These are phyloP conservation scores for Candida sithepensis DNA, from an alignment of 805 yeast genomes.

Conservation along the genomic window DNA sequence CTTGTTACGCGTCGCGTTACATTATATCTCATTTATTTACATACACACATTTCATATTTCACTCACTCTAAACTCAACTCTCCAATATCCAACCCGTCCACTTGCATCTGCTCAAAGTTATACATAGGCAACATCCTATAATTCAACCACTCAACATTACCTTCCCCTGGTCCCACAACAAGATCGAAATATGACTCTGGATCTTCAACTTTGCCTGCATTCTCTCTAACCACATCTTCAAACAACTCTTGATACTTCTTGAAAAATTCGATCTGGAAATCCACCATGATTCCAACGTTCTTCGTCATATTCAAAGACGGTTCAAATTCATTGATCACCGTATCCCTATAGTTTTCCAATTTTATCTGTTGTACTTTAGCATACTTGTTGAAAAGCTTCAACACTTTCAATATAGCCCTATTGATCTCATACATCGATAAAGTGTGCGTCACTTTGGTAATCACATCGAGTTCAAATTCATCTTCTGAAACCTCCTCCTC, in stretches of 20 bases:
- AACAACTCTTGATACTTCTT: conserved; percentile 8
- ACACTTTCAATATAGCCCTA: conserved; percentile 9
- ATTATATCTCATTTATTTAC: neutral
- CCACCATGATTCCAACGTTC: conserved; percentile 15
- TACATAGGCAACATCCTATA: conserved; percentile 23
- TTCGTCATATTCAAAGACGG: conserved; percentile 11
- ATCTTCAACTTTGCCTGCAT: conserved; percentile 8
- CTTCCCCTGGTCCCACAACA: conserved; percentile 13
- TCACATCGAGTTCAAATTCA: conserved; percentile 7
- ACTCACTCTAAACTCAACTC: conserved; percentile 7
- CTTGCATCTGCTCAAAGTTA: conserved; percentile 13
- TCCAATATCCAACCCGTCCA: conserved; percentile 2
- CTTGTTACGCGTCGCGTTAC: no score
- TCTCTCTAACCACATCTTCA: neutral
- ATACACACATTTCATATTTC: neutral
- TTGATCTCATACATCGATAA: conserved; percentile 13
- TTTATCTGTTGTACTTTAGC: conserved; percentile 7
- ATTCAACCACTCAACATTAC: conserved; percentile 18
- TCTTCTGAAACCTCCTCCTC: conserved; percentile 31
- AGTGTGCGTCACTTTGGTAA: conserved; percentile 12
- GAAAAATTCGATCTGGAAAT: conserved; percentile 16
- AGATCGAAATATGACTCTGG: conserved; percentile 15
- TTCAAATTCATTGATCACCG: conserved; percentile 21
- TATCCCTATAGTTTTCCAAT: conserved; percentile 10
- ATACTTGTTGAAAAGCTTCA: conserved; percentile 12